Base-by-base conservation (phyloP, 1,139 yeast genomes). In the Taphrina communis region DNA sequence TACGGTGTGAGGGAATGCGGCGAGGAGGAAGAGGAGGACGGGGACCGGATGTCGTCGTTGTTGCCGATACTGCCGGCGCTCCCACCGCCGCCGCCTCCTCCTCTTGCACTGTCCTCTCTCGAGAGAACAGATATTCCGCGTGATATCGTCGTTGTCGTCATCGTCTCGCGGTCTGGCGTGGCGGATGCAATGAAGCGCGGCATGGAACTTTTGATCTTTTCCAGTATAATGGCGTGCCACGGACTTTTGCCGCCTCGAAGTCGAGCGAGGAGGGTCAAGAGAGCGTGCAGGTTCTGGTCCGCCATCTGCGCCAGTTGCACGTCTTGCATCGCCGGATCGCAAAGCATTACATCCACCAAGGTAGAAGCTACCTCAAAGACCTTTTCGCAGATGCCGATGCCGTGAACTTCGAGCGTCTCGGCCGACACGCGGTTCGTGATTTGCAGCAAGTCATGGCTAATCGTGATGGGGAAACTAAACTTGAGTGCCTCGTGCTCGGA, bases 321-420 rank as follows among this genome's bases (percentile, higher is more conserved):
- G 41, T 53, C 55, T 3, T 31, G 44, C 38, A 63, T 44, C 5
- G 57, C 39, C 19, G 68, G 68, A 17, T 66, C 58, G 25, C 65
- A 67, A 1, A 66, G n/a, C 21, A 70, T 65, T n/a, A 70, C 69
- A 39, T 70, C 71, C 21, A 70, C 69, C 11, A 70, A 55, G 5
- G 71, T 66, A 25, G 66, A 55, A 12, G 71, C 63, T 11, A 70
- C 65, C 11, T 70, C 71, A n/a, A 63, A 71, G 41, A 73, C 67
- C 63, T 73, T 73, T 56, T 69, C 69, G 52, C 72, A 72, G 63
- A 73, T 71, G 2, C 73, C 74, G 1, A 74, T 73, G 17, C 74
- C 74, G 56, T 73, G 74, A 1, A 70, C 74, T 42, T 71, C 72
- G 63, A 72, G 69, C 4, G 68, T 65, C 36, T 71, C 70, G 14